Percentiles rank a stretch among this genome's conserved stretches.
phyloP scores from a whole-genome alignment of 2,329 filamentous ascomycete species.

The Penicillium sp. region DNA sequence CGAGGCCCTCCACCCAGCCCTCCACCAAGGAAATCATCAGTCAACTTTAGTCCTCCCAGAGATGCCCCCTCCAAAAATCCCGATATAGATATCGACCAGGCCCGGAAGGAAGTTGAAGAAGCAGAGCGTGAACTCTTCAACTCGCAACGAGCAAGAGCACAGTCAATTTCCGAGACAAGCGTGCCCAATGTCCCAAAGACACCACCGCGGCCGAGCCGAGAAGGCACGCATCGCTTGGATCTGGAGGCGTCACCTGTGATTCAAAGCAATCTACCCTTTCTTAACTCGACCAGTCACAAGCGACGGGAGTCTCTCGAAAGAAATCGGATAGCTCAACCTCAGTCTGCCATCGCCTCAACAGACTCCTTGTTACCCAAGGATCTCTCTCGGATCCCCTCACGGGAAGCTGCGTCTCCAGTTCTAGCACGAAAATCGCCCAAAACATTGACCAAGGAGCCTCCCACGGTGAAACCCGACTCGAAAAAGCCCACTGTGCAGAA shows the following conservation, averaged over 20 bases:
- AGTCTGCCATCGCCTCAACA: slow-evolving; percentile 37
- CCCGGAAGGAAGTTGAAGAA: slow-evolving; percentile 38
- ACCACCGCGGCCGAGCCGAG: slow-evolving; percentile 66
- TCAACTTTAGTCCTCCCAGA: slow-evolving; percentile 50
- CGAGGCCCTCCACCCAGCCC: slow-evolving; percentile 57
- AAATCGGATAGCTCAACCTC: slow-evolving; percentile 34
- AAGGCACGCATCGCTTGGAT: slow-evolving; percentile 65
- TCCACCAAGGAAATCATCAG: slow-evolving; percentile 63
- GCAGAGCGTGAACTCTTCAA: slow-evolving; percentile 22
- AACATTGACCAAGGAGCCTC: slow-evolving; percentile 40
- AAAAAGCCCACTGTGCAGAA: slow-evolving; percentile 46
- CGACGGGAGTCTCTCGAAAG: slow-evolving; percentile 53
- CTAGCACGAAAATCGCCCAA: slow-evolving; percentile 32
- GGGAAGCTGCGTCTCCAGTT: slow-evolving; percentile 34
- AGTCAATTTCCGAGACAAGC: slow-evolving; percentile 28
- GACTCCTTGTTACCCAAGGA: slow-evolving; percentile 41
- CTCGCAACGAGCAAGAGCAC: slow-evolving; percentile 22
- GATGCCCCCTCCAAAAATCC: slow-evolving; percentile 25
- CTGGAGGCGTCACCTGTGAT: slow-evolving; percentile 56
- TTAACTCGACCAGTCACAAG: slow-evolving; percentile 52
- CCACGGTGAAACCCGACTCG: slow-evolving; percentile 30
- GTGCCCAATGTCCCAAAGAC: slow-evolving; percentile 39
- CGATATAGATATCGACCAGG: slow-evolving; percentile 24
- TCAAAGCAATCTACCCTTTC: slow-evolving; percentile 56
- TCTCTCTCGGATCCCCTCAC: slow-evolving; percentile 35